Conservation (phyloP, 2,329 filamentous ascomycete species). For the Harringtonia aguacate region DNA sequence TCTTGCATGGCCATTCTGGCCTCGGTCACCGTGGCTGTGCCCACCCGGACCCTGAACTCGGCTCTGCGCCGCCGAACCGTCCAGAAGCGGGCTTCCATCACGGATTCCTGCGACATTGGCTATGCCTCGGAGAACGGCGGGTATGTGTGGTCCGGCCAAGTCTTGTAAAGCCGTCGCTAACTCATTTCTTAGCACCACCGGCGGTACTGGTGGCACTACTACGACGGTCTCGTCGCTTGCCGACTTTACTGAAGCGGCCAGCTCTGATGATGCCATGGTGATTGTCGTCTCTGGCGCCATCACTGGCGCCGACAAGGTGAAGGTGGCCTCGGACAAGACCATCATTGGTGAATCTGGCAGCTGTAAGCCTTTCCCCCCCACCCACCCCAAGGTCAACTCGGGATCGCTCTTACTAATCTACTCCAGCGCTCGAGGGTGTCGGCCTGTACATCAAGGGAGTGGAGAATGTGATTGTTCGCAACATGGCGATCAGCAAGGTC, state of each 20-base stretch:
- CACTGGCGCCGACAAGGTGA: constrained; percentile 27
- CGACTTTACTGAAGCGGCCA: constrained; percentile 36
- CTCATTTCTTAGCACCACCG: constrained; percentile 30
- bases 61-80: not conserved
- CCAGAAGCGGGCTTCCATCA: constrained; percentile 2
- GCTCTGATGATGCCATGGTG: constrained; percentile 31
- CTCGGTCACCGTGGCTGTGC: not conserved
- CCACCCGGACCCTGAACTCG: not conserved
- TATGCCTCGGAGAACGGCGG: constrained; percentile 35
- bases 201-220: constrained; percentile 42
- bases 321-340: constrained; percentile 37
- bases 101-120: constrained; percentile 21
- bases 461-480: constrained; percentile 49
- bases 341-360: constrained; percentile 32
- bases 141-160: not conserved
- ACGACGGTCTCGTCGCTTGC: constrained; percentile 42
- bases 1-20: not conserved
- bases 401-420: not conserved
- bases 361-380: constrained; percentile 8
- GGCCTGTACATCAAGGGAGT: constrained; percentile 42
- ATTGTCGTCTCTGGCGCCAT: constrained; percentile 36
- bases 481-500: constrained; percentile 48
- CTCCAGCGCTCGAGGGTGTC: constrained; percentile 25
- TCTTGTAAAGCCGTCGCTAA: not conserved
- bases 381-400: not conserved